phyloP scores from a whole-genome alignment of 768 basidiomycete species.

The Lactarius hatsudake region DNA sequence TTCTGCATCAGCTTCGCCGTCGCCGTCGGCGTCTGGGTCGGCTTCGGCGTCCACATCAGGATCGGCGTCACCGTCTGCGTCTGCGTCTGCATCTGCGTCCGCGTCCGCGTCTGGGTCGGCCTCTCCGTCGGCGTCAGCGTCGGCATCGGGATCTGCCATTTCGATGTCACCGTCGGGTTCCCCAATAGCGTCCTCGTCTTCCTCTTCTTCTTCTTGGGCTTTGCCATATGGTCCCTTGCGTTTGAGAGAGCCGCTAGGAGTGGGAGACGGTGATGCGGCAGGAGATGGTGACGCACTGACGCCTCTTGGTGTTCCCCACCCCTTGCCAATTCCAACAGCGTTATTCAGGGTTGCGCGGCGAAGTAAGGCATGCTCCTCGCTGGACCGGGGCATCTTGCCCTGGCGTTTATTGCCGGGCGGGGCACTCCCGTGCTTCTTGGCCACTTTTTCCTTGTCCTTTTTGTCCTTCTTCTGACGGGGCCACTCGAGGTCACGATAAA shows the following conservation, averaged over 20 bases:
- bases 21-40: constrained; percentile 55
- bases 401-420: constrained; percentile 25
- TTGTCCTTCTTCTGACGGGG: constrained; percentile 84
- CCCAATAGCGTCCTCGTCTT: constrained; percentile 40
- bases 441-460: constrained; percentile 44
- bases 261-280: constrained; percentile 53
- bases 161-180: constrained; percentile 23
- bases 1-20: constrained; percentile 69
- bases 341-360: constrained; percentile 43
- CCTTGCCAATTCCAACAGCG: constrained; percentile 27
- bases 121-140: constrained; percentile 42
- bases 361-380: constrained; percentile 27
- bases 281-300: constrained; percentile 30
- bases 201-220: constrained; percentile 57
- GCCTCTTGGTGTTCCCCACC: constrained; percentile 30
- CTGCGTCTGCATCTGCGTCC: constrained; percentile 44
- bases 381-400: constrained; percentile 29
- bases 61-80: constrained; percentile 31
- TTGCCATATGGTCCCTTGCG: constrained; percentile 67
- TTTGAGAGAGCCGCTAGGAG: constrained; percentile 57
- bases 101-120: constrained; percentile 43
- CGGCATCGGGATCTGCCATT: constrained; percentile 60
- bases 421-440: constrained; percentile 51
- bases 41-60: constrained; percentile 36
- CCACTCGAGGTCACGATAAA: constrained; percentile 89